Conservation (phyloP, 768 basidiomycete species). For the Coprinopsis strossmayeri region DNA sequence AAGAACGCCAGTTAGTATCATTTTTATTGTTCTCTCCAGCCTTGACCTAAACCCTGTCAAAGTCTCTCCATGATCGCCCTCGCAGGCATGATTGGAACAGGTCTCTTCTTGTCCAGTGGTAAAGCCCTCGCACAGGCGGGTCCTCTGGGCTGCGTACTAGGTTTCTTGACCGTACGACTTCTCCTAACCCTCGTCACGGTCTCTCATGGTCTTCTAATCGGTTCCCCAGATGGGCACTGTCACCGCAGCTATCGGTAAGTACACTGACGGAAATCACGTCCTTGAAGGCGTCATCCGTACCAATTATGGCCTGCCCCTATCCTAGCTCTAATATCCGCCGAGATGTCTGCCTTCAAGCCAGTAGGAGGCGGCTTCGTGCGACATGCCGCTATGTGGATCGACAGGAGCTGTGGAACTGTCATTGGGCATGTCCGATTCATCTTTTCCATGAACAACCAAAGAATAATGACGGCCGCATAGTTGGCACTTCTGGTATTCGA, state of each 20-base stretch:
- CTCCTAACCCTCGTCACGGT: not conserved
- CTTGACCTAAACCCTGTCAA: not conserved
- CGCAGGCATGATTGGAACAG: constrained; percentile 42
- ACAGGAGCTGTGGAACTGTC: constrained; percentile 26
- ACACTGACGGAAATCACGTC: no score
- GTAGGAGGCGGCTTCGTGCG: constrained; percentile 49
- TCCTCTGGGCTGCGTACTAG: constrained; percentile 45
- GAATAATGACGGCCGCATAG: no score
- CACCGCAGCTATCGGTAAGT: constrained; percentile 25
- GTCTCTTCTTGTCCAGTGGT: constrained; percentile 51
- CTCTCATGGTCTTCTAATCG: not conserved
- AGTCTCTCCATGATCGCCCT: constrained; percentile 26
- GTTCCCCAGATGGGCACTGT: constrained; percentile 25
- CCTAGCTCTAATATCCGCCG: constrained; percentile 27
- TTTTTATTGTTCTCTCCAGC: not conserved
- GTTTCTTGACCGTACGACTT: constrained; percentile 31
- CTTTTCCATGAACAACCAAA: no score
- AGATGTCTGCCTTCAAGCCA: constrained; percentile 58
- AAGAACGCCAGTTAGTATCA: constrained; percentile 23
- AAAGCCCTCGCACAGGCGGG: constrained; percentile 43
- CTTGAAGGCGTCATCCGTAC: not conserved
- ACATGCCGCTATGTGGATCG: constrained; percentile 47
- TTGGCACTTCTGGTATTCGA: constrained; percentile 39
- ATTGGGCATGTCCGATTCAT: constrained; percentile 17
- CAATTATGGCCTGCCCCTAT: not conserved